These are phyloP conservation scores for Hyaloscypha hepaticicola DNA, from an alignment of 495 filamentous ascomycete genomes.

Conservation along the genomic window DNA sequence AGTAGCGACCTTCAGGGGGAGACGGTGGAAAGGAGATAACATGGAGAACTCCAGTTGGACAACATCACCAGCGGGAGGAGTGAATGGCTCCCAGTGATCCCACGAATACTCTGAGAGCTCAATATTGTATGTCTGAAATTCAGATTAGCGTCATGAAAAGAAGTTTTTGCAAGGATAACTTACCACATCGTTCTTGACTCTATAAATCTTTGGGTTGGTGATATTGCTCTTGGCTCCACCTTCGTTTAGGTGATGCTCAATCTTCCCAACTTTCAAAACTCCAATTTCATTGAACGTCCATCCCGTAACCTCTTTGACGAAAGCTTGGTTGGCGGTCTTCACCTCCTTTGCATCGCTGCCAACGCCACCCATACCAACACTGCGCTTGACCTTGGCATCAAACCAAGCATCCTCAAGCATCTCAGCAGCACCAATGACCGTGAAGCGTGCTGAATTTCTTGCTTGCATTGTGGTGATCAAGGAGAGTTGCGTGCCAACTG, in stretches of 20 bases:
- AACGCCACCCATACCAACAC: constrained; percentile 39
- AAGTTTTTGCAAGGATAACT: constrained; percentile 35
- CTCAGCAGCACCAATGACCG: constrained; percentile 81
- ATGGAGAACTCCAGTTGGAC: constrained; percentile 97
- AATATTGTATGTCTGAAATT: constrained; percentile 73
- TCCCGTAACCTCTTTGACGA: constrained; percentile 75
- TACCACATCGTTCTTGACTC: constrained; percentile 96
- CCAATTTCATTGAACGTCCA: constrained; percentile 97
- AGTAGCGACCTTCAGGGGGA: constrained; percentile 55
- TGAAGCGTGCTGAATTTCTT: constrained; percentile 89
- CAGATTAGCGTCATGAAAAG: constrained; percentile 7
- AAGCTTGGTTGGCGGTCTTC: constrained; percentile 75
- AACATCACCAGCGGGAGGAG: constrained; percentile 62
- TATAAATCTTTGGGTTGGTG: constrained; percentile 84
- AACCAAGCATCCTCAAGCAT: constrained; percentile 90
- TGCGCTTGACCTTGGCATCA: constrained; percentile 69
- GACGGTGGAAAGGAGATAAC: constrained; percentile 97
- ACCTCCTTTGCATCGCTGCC: constrained; percentile 49
- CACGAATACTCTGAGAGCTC: constrained; percentile 80
- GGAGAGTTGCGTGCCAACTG: constrained; percentile 75
- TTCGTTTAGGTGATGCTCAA: constrained; percentile 76
- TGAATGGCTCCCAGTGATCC: constrained; percentile 71
- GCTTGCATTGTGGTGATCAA: constrained; percentile 84
- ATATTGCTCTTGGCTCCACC: constrained; percentile 49
- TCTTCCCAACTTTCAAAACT: constrained; percentile 78